Percentiles rank a stretch among this genome's conserved stretches.
Conservation (phyloP, 208 protist species). For the Wallacemonas collosoma region DNA sequence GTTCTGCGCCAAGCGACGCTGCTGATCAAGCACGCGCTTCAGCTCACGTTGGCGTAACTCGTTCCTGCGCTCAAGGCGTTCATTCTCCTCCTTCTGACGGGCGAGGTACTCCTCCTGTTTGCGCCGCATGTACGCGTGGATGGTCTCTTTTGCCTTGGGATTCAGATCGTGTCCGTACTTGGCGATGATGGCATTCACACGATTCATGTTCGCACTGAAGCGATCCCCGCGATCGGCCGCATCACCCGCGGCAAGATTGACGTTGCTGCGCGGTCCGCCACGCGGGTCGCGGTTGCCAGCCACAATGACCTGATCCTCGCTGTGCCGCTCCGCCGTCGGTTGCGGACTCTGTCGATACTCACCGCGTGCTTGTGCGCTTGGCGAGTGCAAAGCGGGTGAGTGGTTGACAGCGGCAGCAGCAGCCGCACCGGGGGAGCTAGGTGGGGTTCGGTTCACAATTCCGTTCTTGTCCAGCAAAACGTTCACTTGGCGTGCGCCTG, state of each 20-base stretch:
- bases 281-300: slow-evolving; percentile 12
- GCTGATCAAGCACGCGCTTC: slow-evolving; percentile 62
- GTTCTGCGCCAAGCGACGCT: slow-evolving; percentile 33
- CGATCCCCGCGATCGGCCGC: background rate
- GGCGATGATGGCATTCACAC: slow-evolving; percentile 83
- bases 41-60: slow-evolving; percentile 67
- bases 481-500: slow-evolving; percentile 17
- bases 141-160: slow-evolving; percentile 75
- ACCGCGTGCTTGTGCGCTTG: background rate
- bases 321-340: background rate
- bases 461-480: slow-evolving; percentile 6
- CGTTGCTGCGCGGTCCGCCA: slow-evolving; percentile 9
- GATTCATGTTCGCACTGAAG: slow-evolving; percentile 64
- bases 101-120: slow-evolving; percentile 87
- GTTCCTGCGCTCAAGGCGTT: slow-evolving; percentile 49
- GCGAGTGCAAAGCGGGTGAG: background rate
- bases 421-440: slow-evolving; percentile 14
- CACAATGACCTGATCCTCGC: slow-evolving; percentile 4
- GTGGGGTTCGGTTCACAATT: slow-evolving; percentile 10
- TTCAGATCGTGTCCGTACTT: slow-evolving; percentile 74
- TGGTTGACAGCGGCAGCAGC: slow-evolving; percentile 12
- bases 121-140: slow-evolving; percentile 87
- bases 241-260: slow-evolving; percentile 12
- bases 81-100: slow-evolving; percentile 58
- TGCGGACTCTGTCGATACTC: background rate